These are phyloP conservation scores for Vitis hybrid DNA, from an alignment of 177 flowering plant genomes.

Conservation along the genomic window DNA sequence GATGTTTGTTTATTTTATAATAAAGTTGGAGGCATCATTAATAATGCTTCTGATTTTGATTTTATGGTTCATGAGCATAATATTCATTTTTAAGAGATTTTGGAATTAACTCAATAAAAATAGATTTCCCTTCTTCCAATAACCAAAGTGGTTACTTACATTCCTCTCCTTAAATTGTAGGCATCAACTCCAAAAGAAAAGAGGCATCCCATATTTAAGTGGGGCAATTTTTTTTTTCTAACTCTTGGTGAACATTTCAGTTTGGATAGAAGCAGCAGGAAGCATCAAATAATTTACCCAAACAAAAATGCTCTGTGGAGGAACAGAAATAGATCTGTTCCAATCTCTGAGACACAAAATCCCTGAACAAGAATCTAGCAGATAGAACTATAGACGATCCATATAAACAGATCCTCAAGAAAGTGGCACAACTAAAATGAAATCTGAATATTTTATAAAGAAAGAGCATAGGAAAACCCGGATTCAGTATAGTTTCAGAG, in stretches of 20 bases:
- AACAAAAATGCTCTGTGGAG: neutral
- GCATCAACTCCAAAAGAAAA: neutral
- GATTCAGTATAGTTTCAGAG: slow-evolving; percentile 1
- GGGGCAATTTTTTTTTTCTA: neutral
- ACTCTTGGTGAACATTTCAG: neutral
- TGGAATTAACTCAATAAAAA: neutral
- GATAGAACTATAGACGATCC: neutral
- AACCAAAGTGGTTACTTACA: neutral
- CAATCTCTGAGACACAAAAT: neutral
- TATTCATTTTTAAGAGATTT: neutral
- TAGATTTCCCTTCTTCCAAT: neutral
- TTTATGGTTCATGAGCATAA: neutral
- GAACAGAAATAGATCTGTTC: neutral
- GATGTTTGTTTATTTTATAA: no score
- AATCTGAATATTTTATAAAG: neutral
- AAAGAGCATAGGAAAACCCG: neutral
- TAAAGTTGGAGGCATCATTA: no score
- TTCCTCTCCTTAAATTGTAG: neutral
- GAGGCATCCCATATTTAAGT: neutral
- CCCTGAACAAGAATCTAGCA: neutral
- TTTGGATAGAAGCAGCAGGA: neutral
- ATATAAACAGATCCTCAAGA: no score
- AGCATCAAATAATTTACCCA: neutral
- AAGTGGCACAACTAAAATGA: neutral
- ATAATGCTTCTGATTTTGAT: neutral